Percentiles rank a stretch among this genome's conserved stretches.
These are phyloP conservation scores for Auricularia sp. DNA, from an alignment of 768 basidiomycete species.

Conservation along the genomic window DNA sequence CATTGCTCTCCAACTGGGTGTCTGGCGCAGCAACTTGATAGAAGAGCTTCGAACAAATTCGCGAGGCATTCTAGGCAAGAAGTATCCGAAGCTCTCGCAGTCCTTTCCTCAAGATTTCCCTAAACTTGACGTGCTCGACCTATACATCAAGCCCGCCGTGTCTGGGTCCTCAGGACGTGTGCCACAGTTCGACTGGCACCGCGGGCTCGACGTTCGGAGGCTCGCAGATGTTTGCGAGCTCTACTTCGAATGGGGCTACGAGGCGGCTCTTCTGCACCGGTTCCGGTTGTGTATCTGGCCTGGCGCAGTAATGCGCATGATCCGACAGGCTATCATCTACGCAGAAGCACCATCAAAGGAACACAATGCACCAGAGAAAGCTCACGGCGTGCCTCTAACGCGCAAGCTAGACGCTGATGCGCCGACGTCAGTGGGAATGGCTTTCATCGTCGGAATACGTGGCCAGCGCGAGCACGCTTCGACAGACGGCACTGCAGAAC, in stretches of 20 bases:
- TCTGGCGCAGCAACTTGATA: constrained; percentile 54
- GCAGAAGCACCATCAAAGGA: constrained; percentile 22
- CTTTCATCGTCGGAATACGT: constrained; percentile 57
- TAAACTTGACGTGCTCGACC: constrained; percentile 58
- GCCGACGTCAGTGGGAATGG: constrained; percentile 23
- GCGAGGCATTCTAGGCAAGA: constrained; percentile 88
- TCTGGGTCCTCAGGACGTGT: constrained; percentile 46
- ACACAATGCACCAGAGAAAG: not conserved
- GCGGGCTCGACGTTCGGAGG: constrained; percentile 58
- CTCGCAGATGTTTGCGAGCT: constrained; percentile 76
- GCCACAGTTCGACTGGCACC: constrained; percentile 34
- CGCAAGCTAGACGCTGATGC: constrained; percentile 32
- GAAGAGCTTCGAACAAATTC: constrained; percentile 60
- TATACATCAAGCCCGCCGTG: constrained; percentile 71
- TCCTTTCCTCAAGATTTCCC: constrained; percentile 61
- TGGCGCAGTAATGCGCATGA: constrained; percentile 55
- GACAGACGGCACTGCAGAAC: constrained; percentile 65
- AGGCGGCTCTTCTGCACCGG: constrained; percentile 54
- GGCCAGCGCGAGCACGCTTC: constrained; percentile 55
- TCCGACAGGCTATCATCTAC: constrained; percentile 53
- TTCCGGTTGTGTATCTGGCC: constrained; percentile 83
- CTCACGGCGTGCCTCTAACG: constrained; percentile 10
- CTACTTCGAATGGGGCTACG: constrained; percentile 88
- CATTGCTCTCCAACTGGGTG: constrained; percentile 44
- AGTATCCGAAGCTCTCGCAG: constrained; percentile 66